Evolutionary conservation across 805 yeast genomes (phyloP), one percentile per base, ranked within the genome.

Genomic region (Wickerhamiella domercqiae): DNA sequence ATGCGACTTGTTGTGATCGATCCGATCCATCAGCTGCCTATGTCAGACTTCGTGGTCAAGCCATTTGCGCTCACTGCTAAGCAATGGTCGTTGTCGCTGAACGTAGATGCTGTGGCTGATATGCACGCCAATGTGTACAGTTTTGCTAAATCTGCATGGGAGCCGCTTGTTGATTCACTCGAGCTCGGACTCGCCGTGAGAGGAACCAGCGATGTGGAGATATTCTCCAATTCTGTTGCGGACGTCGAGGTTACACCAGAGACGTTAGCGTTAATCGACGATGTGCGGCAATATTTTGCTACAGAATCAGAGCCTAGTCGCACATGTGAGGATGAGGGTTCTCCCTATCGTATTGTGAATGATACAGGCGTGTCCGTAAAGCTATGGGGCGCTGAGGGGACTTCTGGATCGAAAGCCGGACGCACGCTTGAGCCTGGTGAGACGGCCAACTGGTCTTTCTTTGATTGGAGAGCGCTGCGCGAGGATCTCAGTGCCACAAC

Each of bases 101-200:
- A 74, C 47, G 79, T 82, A 1, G 74, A 73, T 39, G 64, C 78
- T 0, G 68, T 70, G 19, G 56, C 84, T 25, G 79, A 73, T 42
- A 66, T 83, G 0, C 70, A 62, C 42, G 68, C 79, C 7, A 84
- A 82, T 55, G 71, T 82, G 16, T 86, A 79, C 63, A 84, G 84
- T 54, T 86, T 86, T 54, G 71, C 95, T 0, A 73, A 79, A 43
- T 84, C 95, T 3, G 70, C 83, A 0, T 86, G 98, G 97, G 97
- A 90, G 50, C 96, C 98, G 0, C 61, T 90, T 33, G 55, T 90
- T 35, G 98, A 90, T 51, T 77, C 87, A 0, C 79, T 94, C 80
- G 76, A 82, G 5, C 63, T 87, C 36, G 74, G 82, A 0, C 57
- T 81, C 9, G 82, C 79, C 53, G 71, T 78, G 2, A 64, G 66